These are phyloP conservation scores for Aspergillus sp. DNA, from an alignment of 2,329 filamentous ascomycete species.

Conservation along the genomic window DNA sequence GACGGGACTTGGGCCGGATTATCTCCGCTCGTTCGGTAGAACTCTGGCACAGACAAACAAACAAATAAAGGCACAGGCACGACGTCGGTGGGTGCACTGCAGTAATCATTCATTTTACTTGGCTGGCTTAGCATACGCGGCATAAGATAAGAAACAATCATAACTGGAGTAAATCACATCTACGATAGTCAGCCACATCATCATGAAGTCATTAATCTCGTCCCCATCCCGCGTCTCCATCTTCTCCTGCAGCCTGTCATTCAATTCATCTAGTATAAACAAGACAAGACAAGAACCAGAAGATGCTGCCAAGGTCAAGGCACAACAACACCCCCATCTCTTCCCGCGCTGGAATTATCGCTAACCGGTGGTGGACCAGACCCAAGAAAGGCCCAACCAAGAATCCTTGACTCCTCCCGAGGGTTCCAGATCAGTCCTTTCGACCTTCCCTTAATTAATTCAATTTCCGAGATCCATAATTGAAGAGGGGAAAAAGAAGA, in stretches of 20 bases:
- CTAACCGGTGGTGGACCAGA: not conserved
- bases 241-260: not conserved
- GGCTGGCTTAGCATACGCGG: no score
- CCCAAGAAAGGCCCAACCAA: not conserved
- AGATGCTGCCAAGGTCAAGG: not conserved
- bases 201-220: constrained; percentile 1
- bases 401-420: constrained; percentile 1
- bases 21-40: not conserved
- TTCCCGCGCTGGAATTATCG: not conserved
- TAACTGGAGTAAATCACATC: not conserved
- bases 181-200: not conserved
- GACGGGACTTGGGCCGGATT: not conserved
- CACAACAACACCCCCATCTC: not conserved
- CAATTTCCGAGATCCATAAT: constrained; percentile 7
- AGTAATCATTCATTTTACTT: not conserved
- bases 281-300: not conserved
- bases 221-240: not conserved
- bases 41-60: not conserved
- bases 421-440: constrained; percentile 9
- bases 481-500: no score
- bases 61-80: not conserved
- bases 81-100: not conserved
- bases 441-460: constrained; percentile 5
- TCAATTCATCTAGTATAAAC: not conserved
- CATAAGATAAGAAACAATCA: not conserved